These are phyloP conservation scores for Pyrrhoderma lamaoense DNA, from an alignment of 1,284 basidiomycete species.

Conservation along the genomic window DNA sequence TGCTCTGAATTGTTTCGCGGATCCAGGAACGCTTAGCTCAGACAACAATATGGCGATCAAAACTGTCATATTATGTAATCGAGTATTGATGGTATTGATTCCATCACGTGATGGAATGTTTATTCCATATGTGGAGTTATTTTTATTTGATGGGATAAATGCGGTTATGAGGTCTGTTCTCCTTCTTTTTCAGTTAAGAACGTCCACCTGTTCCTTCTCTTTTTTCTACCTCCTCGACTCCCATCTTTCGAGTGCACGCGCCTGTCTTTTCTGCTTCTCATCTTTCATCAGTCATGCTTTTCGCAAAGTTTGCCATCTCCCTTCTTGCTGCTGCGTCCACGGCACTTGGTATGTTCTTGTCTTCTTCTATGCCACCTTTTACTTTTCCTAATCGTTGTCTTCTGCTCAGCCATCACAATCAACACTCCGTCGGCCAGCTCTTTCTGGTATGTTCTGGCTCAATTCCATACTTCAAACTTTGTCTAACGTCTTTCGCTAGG, in stretches of 20 bases:
- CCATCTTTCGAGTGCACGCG: conserved; percentile 1
- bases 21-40: too few species aligned
- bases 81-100: too few species aligned
- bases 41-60: too few species aligned
- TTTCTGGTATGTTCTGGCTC: conserved; percentile 29
- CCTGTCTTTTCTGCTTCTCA: background rate
- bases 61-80: too few species aligned
- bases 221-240: conserved; percentile 1
- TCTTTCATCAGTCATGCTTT: conserved; percentile 6
- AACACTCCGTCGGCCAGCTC: conserved; percentile 25
- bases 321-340: conserved; percentile 27
- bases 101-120: too few species aligned
- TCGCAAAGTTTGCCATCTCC: conserved; percentile 23
- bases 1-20: too few species aligned
- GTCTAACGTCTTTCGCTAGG: conserved; percentile 21
- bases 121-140: too few species aligned
- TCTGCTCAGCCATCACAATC: conserved; percentile 27
- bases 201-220: background rate
- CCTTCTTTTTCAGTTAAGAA: too few species aligned
- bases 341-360: conserved; percentile 26
- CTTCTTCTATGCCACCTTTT: background rate
- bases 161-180: too few species aligned
- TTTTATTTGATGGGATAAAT: too few species aligned
- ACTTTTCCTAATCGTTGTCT: background rate
- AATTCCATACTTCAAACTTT: background rate